Evolutionary conservation across 2,329 filamentous ascomycete species (phyloP).

Genomic region (Pyrenochaeta sp.): DNA sequence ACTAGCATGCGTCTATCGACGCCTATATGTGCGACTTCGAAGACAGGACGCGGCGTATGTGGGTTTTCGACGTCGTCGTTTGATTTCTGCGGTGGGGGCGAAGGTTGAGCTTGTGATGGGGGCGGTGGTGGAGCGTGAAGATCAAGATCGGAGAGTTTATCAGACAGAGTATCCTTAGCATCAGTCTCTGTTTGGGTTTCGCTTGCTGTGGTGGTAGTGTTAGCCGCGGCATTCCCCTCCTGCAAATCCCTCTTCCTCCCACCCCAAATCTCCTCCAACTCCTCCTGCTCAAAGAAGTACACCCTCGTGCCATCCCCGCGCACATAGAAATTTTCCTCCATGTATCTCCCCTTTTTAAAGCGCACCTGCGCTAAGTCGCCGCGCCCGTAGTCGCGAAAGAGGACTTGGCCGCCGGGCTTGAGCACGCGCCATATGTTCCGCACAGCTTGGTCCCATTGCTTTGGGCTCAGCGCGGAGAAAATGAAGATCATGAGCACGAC

Average conservation of each 20-base stretch:
- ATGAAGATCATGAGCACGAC: constrained; percentile 96
- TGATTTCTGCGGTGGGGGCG: neutral
- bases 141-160: constrained; percentile 11
- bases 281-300: constrained; percentile 93
- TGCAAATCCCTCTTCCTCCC: constrained; percentile 41
- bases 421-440: constrained; percentile 81
- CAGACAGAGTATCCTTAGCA: constrained; percentile 1
- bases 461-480: constrained; percentile 87
- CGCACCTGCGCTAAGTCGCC: constrained; percentile 95
- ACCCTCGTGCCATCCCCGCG: constrained; percentile 94
- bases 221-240: constrained; percentile 8
- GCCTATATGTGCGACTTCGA: constrained; percentile 80
- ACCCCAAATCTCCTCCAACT: constrained; percentile 82
- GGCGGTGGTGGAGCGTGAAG: constrained; percentile 9
- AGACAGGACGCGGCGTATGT: constrained; percentile 35
- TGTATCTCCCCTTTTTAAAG: constrained; percentile 93
- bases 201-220: neutral
- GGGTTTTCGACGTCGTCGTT: constrained; percentile 8
- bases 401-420: constrained; percentile 90
- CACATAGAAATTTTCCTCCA: constrained; percentile 98
- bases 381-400: constrained; percentile 96
- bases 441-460: constrained; percentile 84
- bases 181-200: neutral
- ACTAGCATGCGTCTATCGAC: constrained; percentile 90
- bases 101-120: neutral